Base-by-base conservation (phyloP, 1,284 basidiomycete species). In the Pulveroboletus ridleyi region DNA sequence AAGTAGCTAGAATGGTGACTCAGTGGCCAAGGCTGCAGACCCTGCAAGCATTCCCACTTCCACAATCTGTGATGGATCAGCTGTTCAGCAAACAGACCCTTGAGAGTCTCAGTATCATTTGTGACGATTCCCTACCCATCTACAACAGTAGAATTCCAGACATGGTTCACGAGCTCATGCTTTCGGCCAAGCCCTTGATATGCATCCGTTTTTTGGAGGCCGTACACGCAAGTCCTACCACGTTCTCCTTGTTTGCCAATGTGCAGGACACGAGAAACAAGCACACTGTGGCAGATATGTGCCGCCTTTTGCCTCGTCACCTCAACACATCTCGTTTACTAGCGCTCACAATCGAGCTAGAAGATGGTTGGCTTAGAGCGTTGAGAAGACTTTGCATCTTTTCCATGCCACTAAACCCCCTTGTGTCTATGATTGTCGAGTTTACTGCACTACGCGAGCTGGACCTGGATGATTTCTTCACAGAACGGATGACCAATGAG, bases 391-490 rank as follows among this genome's bases (percentile, higher is more conserved):
- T n/a, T n/a, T n/a, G n/a, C n/a, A n/a, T n/a, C n/a, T n/a, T n/a
- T n/a, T n/a, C n/a, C n/a, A n/a, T 17, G 54, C 58, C n/a, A 13
- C 61, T 15, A 13, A 6, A 20, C 39, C 68, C 13, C 60, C 46
- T 61, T 15, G 8, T 67, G 39, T 49, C 62, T 3, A 8, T 55
- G 33, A 55, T 73, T 52, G 22, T 22, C n/a, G 39, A 44, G 47
- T 73, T 73, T 13, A 62, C 46, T 0, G 62, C 62, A n/a, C 6
- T 70, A 39, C 62, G 22, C 29, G 67, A 71, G 35, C 62, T 70
- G 6, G 64, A 72, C 18, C 22, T 70, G 23, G 69, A 72, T 9
- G 4, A 49, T 14, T 25, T 70, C 1, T 67, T 41, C 20, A 62
- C 62, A 3, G 58, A 44, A 1, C 33, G 46, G 0, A 49, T 71